phyloP scores from a whole-genome alignment of 768 basidiomycete genomes.

The Mycena galericulata region DNA sequence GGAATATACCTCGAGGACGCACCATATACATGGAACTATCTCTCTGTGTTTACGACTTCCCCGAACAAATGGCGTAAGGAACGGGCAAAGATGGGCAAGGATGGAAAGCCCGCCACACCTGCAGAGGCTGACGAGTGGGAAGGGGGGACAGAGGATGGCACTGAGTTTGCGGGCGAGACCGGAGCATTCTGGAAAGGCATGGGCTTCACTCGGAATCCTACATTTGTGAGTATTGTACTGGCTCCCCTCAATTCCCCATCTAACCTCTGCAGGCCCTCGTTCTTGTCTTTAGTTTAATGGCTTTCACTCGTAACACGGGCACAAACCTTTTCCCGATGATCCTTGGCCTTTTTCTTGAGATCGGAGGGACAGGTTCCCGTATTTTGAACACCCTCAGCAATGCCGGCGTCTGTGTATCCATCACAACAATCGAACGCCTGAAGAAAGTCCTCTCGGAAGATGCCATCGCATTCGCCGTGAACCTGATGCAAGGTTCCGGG shows the following conservation, averaged over 20 bases:
- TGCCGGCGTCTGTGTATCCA: conserved; percentile 42
- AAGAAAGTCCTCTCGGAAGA: conserved; percentile 42
- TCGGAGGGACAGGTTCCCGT: conserved; percentile 42
- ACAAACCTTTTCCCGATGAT: too few species aligned
- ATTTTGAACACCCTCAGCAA: conserved; percentile 44
- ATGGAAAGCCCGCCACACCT: neutral
- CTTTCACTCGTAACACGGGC: conserved; percentile 42
- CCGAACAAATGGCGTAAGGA: conserved; percentile 34
- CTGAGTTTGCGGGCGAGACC: conserved; percentile 17
- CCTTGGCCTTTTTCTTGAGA: conserved; percentile 45
- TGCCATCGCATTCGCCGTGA: conserved; percentile 35
- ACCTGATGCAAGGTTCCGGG: conserved; percentile 36
- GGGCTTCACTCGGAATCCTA: conserved; percentile 39
- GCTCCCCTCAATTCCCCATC: neutral
- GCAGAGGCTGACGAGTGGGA: conserved; percentile 15
- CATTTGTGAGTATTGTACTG: conserved; percentile 31
- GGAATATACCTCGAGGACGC: neutral
- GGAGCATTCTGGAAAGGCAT: conserved; percentile 6
- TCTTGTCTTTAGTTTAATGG: conserved; percentile 37
- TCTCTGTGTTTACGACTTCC: conserved; percentile 28
- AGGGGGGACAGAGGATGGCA: conserved; percentile 37
- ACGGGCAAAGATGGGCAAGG: neutral
- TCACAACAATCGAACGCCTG: conserved; percentile 40
- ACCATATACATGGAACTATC: conserved; percentile 32
- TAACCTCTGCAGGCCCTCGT: conserved; percentile 23